phyloP scores from a whole-genome alignment of 345 rosid genomes.

The Populus simonii region DNA sequence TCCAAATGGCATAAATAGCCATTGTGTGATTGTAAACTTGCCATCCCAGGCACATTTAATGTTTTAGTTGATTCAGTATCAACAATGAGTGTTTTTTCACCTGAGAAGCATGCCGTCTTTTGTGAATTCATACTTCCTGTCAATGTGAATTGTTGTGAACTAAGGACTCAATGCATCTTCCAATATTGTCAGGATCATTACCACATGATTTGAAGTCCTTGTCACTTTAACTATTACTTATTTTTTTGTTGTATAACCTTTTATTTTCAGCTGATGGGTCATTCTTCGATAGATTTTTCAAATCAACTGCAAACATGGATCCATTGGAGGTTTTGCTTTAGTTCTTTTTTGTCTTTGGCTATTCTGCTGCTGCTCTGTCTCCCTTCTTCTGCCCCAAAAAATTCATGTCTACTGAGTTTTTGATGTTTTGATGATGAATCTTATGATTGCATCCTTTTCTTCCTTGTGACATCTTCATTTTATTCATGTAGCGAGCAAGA shows the following conservation, averaged over 20 bases:
- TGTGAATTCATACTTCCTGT: background rate
- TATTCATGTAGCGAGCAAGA: constrained; percentile 54
- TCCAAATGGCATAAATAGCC: background rate
- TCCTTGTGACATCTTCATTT: background rate
- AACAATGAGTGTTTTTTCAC: no score
- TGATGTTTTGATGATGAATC: background rate
- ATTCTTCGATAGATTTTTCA: constrained; percentile 72
- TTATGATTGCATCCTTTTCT: background rate
- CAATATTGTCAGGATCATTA: background rate
- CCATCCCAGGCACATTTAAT: background rate
- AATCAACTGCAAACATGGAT: constrained; percentile 70
- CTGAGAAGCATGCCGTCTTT: background rate
- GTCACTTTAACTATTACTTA: background rate
- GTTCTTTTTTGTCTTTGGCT: background rate
- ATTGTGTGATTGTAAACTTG: no score
- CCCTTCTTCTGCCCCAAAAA: background rate
- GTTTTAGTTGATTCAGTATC: background rate
- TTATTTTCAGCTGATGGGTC: constrained; percentile 64
- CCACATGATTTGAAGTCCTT: background rate
- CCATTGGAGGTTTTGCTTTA: constrained; percentile 54
- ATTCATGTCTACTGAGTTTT: background rate
- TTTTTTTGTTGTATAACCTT: constrained; percentile 10
- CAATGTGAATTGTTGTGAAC: background rate
- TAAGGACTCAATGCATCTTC: no score
- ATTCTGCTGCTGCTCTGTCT: background rate